Base-by-base conservation (phyloP, 169 alveolate genomes). In the Eimeria necatrix region DNA sequence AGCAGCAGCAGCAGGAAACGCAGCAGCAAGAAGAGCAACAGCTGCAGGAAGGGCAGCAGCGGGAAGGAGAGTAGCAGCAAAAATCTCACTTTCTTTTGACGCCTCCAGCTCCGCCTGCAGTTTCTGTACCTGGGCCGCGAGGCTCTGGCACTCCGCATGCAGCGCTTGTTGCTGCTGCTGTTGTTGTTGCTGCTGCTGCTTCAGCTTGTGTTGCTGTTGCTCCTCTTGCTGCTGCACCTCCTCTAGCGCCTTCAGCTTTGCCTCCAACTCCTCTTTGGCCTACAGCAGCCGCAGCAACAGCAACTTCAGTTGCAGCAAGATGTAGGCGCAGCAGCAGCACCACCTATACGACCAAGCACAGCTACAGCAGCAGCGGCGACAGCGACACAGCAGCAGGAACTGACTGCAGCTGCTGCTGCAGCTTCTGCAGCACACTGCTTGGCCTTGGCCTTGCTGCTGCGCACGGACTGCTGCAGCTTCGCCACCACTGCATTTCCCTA, bases 401-500 rank as follows among this genome's bases (percentile, higher is more conserved):
- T 74, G 12, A 74, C 85, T 49, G 85, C 26, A 8, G 85, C 26
- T 74, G 85, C 85, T 74, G 85, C 85, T 74, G 85, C 85, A 41
- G 85, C 85, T 4, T 74, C 85, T 41, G 85, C 85, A 46, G 85
- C 85, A 2, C 59, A 26, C 12, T 74, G 85, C 26, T 74, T 74
- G 26, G 85, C 85, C 60, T 74, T 74, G 46, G 85, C 85, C 48
- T 74, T 74, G 60, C 85, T 74, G 85, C 85, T 74, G 85, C 85
- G 85, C 32, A 74, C 0, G 4, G 85, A 74, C 59, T 74, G 85
- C 85, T 74, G 85, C 85, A 74, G 85, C 85, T 74, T 74, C 2
- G 85, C 85, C 3, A 74, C 85, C 2, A 74, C 85, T 26, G 32
- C 52, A 46, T 74, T 74, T 20, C 85, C 85, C 85, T 74, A 18